These are phyloP conservation scores for Jamesozyma hellenica DNA, from an alignment of 805 yeast species.

Conservation along the genomic window DNA sequence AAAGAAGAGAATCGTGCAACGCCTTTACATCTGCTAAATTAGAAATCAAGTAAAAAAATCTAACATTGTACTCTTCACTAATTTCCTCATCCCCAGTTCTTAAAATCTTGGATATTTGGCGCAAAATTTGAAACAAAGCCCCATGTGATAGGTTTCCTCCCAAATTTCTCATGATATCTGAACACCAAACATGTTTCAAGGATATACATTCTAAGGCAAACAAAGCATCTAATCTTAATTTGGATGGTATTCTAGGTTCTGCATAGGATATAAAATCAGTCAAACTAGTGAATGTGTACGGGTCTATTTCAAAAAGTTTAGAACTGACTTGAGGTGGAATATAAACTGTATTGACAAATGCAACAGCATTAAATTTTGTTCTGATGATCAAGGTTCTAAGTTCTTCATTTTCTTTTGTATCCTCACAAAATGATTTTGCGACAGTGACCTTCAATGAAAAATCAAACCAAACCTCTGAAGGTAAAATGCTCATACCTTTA, in stretches of 20 bases:
- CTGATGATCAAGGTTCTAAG: slow-evolving; percentile 51
- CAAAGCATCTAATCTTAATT: slow-evolving; percentile 49
- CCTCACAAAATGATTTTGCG: slow-evolving; percentile 63
- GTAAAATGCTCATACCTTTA: slow-evolving; percentile 46
- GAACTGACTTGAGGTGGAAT: slow-evolving; percentile 52
- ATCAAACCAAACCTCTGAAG: slow-evolving; percentile 53
- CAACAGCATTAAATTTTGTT: slow-evolving; percentile 57
- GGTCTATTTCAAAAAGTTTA: slow-evolving; percentile 60
- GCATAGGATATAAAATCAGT: slow-evolving; percentile 62
- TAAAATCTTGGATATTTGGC: slow-evolving; percentile 47
- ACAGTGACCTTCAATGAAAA: slow-evolving; percentile 51
- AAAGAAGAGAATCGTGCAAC: slow-evolving; percentile 45
- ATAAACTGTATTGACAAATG: slow-evolving; percentile 49
- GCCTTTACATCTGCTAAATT: slow-evolving; percentile 49
- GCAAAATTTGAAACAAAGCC: slow-evolving; percentile 57
- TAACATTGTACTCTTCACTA: slow-evolving; percentile 39
- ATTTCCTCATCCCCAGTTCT: slow-evolving; percentile 31
- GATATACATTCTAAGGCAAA: slow-evolving; percentile 64
- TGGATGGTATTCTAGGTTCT: slow-evolving; percentile 44
- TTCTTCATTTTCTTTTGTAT: slow-evolving; percentile 41
- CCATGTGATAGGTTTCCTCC: slow-evolving; percentile 89
- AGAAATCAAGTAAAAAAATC: slow-evolving; percentile 53
- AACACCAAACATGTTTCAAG: slow-evolving; percentile 55
- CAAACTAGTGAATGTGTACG: slow-evolving; percentile 56
- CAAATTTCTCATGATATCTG: slow-evolving; percentile 64